Evolutionary conservation across 805 yeast genomes (phyloP).

Genomic region (Saccharomycopsis synnaedendra): DNA sequence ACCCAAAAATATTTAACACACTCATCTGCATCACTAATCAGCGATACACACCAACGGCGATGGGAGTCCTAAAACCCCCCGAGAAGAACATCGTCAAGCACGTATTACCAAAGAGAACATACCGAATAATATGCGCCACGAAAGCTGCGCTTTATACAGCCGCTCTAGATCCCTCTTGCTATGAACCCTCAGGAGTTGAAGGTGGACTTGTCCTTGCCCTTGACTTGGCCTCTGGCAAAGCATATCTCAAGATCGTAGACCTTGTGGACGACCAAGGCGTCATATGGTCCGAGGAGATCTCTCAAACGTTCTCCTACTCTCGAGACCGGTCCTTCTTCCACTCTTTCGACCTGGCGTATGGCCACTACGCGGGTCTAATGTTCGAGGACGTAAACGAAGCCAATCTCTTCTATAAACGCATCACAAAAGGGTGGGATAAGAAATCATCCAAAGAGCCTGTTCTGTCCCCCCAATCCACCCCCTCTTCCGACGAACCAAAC

Average conservation of each 20-base stretch:
- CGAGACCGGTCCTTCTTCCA: slow-evolving; percentile 3
- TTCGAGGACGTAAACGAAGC: slow-evolving; percentile 8
- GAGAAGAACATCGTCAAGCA: slow-evolving; percentile 2
- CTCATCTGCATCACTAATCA: neutral
- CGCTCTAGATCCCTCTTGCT: neutral
- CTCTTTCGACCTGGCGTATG: neutral
- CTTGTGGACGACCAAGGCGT: slow-evolving; percentile 1
- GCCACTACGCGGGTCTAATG: neutral
- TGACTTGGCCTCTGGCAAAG: neutral
- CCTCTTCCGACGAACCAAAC: neutral
- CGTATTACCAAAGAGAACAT: slow-evolving; percentile 1
- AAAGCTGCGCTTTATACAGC: neutral
- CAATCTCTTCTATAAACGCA: slow-evolving; percentile 6
- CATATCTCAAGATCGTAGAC: slow-evolving; percentile 1
- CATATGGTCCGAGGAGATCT: slow-evolving; percentile 1
- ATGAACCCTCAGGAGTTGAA: neutral
- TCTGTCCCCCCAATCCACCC: neutral
- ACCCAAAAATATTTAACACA: too few species aligned
- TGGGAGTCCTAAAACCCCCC: neutral
- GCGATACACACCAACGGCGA: neutral
- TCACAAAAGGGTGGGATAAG: neutral
- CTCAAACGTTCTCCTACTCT: neutral
- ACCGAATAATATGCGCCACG: slow-evolving; percentile 1
- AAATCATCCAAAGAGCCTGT: neutral
- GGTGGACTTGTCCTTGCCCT: neutral